phyloP scores from a whole-genome alignment of 805 yeast genomes.

The Maudiozyma barnettii region DNA sequence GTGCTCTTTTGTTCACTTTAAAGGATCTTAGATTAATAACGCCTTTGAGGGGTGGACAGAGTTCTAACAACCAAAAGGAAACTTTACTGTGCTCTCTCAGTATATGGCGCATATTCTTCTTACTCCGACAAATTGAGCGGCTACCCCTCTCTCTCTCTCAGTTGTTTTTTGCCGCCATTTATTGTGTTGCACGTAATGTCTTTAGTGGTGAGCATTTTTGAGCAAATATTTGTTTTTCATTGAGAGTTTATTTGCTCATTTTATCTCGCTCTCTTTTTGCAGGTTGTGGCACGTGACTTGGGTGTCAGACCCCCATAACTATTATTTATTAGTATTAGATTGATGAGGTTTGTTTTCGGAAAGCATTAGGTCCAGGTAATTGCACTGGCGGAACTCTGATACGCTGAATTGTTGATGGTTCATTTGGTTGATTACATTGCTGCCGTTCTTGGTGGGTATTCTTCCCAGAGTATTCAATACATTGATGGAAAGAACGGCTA shows the following conservation, averaged over 20 bases:
- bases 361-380: neutral
- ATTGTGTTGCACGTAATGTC: too few species aligned
- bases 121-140: too few species aligned
- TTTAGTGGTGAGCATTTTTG: neutral
- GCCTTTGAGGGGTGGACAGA: too few species aligned
- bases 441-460: neutral
- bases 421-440: neutral
- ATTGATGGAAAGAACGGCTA: neutral
- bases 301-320: too few species aligned
- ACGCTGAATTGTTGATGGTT: neutral
- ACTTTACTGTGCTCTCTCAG: too few species aligned
- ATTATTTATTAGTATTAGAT: too few species aligned
- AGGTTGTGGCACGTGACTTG: neutral
- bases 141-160: too few species aligned
- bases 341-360: neutral
- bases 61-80: too few species aligned
- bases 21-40: too few species aligned
- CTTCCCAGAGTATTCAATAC: neutral
- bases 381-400: neutral
- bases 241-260: neutral
- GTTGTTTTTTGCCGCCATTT: too few species aligned
- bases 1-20: neutral
- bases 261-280: neutral
- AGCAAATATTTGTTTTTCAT: constrained; percentile 4
- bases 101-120: too few species aligned